Base-by-base conservation (phyloP, 257 asterid genomes). In the Capsicum rhomboideum region DNA sequence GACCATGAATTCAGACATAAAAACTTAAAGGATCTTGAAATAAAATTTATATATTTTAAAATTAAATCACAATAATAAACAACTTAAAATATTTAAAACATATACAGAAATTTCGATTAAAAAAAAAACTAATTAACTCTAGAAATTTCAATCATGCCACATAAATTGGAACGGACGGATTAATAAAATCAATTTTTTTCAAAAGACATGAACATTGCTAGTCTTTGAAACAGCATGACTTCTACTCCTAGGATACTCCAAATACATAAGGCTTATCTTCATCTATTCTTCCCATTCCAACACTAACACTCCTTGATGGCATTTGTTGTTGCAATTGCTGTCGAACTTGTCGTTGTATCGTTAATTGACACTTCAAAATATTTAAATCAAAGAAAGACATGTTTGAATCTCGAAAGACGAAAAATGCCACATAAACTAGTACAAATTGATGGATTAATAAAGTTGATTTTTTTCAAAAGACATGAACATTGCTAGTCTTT, bases 211-310 rank as follows among this genome's bases (percentile, higher is more conserved):
- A 71, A 78, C 52, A 50, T 53, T 55, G 6, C 46, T 80, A 1
- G 78, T 81, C 61, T 83, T 87, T 7, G 88, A 34, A 29, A 88
- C 91, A 56, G 92, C 97, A 72, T 92, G 91, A 74, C 95, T 92
- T 88, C 78, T 91, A 79, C 97, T 94, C 78, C 97, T 91, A 0
- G 93, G 89, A 69, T 69, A 92, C 34, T 85, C 87, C 17, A 79
- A 34, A 6, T 86, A 84, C 81, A 85, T 42, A 88, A 6, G 98
- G 93, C 5, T 82, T 84, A 0, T 96, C 99, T 54, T 96, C 99
- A 71, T 94, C 99, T 31, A 96, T 96, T 67, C 90, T 93, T 10
- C 96, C 98, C 95, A 96, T 93, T 0, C 91, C 97, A 0, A 92
- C 98, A 21, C 97, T 93, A 80, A 40, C 34, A 85, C 98, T 94